Base-by-base conservation (phyloP, 1,284 basidiomycete species). In the Testicularia cyperi region DNA sequence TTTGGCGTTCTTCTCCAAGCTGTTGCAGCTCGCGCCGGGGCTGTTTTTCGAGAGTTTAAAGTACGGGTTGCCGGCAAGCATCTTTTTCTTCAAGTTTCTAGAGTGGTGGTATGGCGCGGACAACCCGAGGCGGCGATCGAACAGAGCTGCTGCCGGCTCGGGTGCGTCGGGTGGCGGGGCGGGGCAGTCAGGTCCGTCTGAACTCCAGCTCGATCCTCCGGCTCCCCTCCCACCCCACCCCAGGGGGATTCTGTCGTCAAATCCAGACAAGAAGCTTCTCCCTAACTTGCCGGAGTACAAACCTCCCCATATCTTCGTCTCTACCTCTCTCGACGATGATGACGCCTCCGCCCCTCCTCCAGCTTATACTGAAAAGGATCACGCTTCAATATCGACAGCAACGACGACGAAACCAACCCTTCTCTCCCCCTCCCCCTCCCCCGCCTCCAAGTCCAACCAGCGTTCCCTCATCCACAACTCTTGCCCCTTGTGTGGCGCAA, bases 21-120 rank as follows among this genome's bases (percentile, higher is more conserved):
- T 65, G 18, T 14, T 68, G 18, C 26, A 44, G 4, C 28, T 74
- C 19, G 27, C 44, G 7, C 66, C 66, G 1, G 64, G 53, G 10
- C 19, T 51, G 20, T 26, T 68, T 13, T 69, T 77, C 33, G 78
- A 78, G 42, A 60, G 52, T 2, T 80, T 92, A 34, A 85, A 87
- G 62, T 80, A 94, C 33, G 82, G 92, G 13, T 83, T 95, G 9
- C 91, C 95, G 2, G 88, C 88, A 4, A 86, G 90, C 25, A 92
- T 99, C 53, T 95, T 99, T 77, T 87, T 91, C 75, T 83, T 99
- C 81, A 96, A 95, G 78, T 94, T 98, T 78, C 81, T 96, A 23
- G 92, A 98, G 78, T 99, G 95, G 92, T 98, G 95, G 92, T 98
- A 97, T 78, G 94, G 91, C 14, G 89, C 92, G 8, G 84, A 85